A percentile compares a stretch with the other conserved stretches of the same genome.
These are phyloP conservation scores for Magnolia officinalis DNA, from an alignment of 164 flowering plant species.

Conservation along the genomic window DNA sequence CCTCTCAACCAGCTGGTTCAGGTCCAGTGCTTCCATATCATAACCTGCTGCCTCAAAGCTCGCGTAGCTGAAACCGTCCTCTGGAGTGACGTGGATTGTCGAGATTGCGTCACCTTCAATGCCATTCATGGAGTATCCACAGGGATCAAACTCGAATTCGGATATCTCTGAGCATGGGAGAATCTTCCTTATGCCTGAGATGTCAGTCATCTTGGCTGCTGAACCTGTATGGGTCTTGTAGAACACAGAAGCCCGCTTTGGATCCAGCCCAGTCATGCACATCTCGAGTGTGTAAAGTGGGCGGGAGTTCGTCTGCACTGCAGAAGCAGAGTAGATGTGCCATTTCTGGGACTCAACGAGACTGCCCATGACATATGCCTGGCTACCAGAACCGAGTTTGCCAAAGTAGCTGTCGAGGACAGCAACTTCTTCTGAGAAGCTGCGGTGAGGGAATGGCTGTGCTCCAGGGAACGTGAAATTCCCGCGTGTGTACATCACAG, in stretches of 20 bases:
- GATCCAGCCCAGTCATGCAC: conserved; percentile 88
- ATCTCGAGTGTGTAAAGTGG: conserved; percentile 46
- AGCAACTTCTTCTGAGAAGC: conserved; percentile 75
- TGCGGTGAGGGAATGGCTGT: conserved; percentile 73
- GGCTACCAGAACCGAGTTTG: conserved; percentile 34
- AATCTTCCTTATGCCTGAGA: conserved; percentile 67
- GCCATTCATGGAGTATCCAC: conserved; percentile 88
- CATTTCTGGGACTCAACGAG: conserved; percentile 43
- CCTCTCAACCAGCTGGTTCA: conserved; percentile 47
- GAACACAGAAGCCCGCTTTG: conserved; percentile 58
- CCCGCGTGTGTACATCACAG: conserved; percentile 78
- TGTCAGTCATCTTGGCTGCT: conserved; percentile 56
- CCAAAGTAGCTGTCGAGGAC: conserved; percentile 59
- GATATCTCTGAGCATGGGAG: conserved; percentile 67
- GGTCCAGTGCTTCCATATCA: conserved; percentile 32
- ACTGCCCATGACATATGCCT: conserved; percentile 58
- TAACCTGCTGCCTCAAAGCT: conserved; percentile 79
- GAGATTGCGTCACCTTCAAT: conserved; percentile 62
- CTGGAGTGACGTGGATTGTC: conserved; percentile 91
- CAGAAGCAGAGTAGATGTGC: conserved; percentile 71
- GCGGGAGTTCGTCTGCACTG: conserved; percentile 19
- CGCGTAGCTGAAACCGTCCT: conserved; percentile 90
- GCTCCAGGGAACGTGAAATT: conserved; percentile 78
- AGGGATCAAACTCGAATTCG: conserved; percentile 85
- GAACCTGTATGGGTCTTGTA: conserved; percentile 49